These are phyloP conservation scores for Shiraia sp. DNA, from an alignment of 2,329 filamentous ascomycete genomes.

Conservation along the genomic window DNA sequence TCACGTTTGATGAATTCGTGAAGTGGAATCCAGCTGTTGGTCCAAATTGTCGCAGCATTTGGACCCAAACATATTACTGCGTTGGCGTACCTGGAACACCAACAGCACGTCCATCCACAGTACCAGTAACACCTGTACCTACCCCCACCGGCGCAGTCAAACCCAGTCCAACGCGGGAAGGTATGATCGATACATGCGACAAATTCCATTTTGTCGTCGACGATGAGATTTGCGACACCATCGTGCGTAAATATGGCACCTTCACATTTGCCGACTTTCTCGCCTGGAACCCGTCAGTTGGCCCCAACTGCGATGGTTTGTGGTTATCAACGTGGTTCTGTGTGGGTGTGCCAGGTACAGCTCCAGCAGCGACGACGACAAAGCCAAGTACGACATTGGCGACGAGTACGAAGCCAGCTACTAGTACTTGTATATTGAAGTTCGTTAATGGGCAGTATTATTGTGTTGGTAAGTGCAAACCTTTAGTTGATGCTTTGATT, in stretches of 20 bases:
- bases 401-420: background rate
- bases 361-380: background rate
- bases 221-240: background rate
- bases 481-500: background rate
- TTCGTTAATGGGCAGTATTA: conserved; percentile 1
- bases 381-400: background rate
- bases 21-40: conserved; percentile 13
- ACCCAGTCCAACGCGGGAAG: background rate
- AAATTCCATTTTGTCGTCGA: conserved; percentile 1
- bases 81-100: background rate
- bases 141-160: background rate
- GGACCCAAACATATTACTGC: conserved; percentile 1
- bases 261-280: conserved; percentile 8
- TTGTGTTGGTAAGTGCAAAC: conserved; percentile 2
- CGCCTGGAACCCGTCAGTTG: conserved; percentile 6
- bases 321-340: conserved; percentile 5
- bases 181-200: conserved; percentile 1
- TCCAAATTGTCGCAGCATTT: background rate
- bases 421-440: conserved; percentile 1
- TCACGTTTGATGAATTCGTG: conserved; percentile 12
- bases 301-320: conserved; percentile 4
- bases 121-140: background rate
- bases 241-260: conserved; percentile 5
- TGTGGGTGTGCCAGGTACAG: conserved; percentile 2
- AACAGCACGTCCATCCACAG: background rate